Percentiles rank a stretch among this genome's conserved stretches.
phyloP scores from a whole-genome alignment of 139 green algal genomes.

The Trebouxia sp. region DNA sequence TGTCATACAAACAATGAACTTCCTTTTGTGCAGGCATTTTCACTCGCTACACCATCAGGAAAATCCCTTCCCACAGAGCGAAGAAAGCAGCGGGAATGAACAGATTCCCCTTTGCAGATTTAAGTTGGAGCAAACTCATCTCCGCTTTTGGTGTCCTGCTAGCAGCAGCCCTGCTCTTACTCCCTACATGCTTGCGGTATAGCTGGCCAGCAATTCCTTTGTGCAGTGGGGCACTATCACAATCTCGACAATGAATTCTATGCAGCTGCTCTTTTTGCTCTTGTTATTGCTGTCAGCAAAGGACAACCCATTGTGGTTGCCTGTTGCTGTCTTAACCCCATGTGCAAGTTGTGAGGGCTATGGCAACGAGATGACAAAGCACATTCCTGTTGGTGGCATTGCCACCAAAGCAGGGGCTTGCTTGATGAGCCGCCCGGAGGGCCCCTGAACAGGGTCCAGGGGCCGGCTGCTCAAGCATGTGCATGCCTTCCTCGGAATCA shows the following conservation, averaged over 20 bases:
- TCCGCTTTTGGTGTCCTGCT: not conserved
- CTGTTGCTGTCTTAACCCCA: not conserved
- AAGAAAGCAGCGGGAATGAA: conserved; percentile 14
- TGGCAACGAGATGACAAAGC: conserved; percentile 6
- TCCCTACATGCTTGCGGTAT: conserved; percentile 4
- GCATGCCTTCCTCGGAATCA: no score
- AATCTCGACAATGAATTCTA: not conserved
- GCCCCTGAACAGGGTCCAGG: no score
- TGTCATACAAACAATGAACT: not conserved
- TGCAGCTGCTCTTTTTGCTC: conserved; percentile 12
- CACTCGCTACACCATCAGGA: conserved; percentile 11
- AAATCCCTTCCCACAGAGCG: not conserved
- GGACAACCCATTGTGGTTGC: not conserved
- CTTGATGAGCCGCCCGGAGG: no score
- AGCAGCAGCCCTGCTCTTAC: not conserved
- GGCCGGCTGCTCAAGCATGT: no score
- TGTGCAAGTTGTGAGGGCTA: not conserved
- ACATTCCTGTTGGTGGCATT: conserved; percentile 21
- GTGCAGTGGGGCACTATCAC: conserved; percentile 1
- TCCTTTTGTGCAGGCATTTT: conserved; percentile 24
- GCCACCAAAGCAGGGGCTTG: no score
- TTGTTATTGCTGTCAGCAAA: conserved; percentile 10
- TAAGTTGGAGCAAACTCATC: not conserved
- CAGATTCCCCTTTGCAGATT: conserved; percentile 1
- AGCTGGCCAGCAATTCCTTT: not conserved